Base-by-base conservation (phyloP, 2,329 filamentous ascomycete species). In the Ceratocystis variospora region DNA sequence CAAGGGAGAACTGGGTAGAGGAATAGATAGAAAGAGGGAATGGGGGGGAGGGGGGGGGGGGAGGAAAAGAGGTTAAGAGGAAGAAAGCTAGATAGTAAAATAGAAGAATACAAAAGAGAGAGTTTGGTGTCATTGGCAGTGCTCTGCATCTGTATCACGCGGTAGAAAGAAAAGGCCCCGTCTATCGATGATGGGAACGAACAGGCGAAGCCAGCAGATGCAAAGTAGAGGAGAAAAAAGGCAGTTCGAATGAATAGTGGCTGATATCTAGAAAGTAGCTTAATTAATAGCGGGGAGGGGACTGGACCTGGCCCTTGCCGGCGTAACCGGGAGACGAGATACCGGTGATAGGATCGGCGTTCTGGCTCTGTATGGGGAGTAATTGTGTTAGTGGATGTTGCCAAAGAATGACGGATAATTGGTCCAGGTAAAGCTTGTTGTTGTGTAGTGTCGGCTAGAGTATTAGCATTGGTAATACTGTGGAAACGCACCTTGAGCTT, bases 281-380 rank as follows among this genome's bases (percentile, higher is more conserved):
- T 61, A 50, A 69, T 78, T 79, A 82, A 72, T 75, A 72, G 71
- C 78, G 75, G 72, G 82, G 80, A 72, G 82, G 79, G 70, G 83
- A 85, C 80, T 96, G 91, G 71, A 96, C 83, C 78, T 86, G 83
- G 73, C 90, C 89, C 75, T 84, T 83, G 77, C 90, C 90, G 70
- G 77, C 79, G 81, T 95, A 96, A 72, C 85, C 86, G 75, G 88
- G 84, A 74, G 88, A 87, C 71, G 87, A 83, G 78, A 94, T 79
- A 82, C 91, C 91, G 70, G 88, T 90, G 76, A 96, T 83, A 69
- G 91, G 91, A 76, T 96, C 91, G 75, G 89, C 81, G 74, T 87
- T 88, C 85, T 95, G 89, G 75, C 81, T 80, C 89, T 95, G 76
- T 75, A 69, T 67, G 66, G 61, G 28, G 19, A 62, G 53, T n/a